Base-by-base conservation (phyloP, 805 yeast genomes). In the Candida awuae region DNA sequence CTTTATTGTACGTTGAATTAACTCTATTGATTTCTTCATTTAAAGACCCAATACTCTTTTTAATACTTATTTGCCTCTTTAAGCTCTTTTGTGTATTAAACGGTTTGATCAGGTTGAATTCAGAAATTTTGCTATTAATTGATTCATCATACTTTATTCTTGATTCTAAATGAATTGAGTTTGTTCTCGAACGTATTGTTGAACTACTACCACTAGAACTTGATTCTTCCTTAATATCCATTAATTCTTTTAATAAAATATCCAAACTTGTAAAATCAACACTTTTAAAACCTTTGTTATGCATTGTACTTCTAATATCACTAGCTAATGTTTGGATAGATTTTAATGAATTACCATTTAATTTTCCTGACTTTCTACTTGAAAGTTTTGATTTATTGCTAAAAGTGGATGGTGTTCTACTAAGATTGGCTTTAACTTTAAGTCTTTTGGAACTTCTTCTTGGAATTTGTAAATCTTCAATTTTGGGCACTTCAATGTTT, bases 371-470 rank as follows among this genome's bases (percentile, higher is more conserved):
- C 12, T n/a, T 32, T 20, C 9, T 26, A 13, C 21, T 18, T n/a
- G 9, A 5, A 6, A 25, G 10, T 10, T 17, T 17, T 10, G 8
- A 6, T 15, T 29, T 29, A 6, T n/a, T 29, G 12, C 18, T 7
- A 5, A n/a, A n/a, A 9, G 16, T 29, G 10, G 20, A 29, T n/a
- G 6, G 6, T 7, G 28, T 12, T 12, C 4, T 9, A 6, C 6
- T 4, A 22, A 28, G 30, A 30, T 9, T 19, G 16, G 25, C 7
- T 16, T 8, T 15, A 12, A 8, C 13, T 14, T 9, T 40, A 14
- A 44, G 18, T 20, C 49, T 29, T 30, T 40, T 45, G 3, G 49
- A 43, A 17, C 43, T 42, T 29, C 49, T 39, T 35, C 43, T 38
- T 10, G 49, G 49, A 22, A 45, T 41, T 29, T 34, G 22, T n/a